phyloP scores from a whole-genome alignment of 768 basidiomycete species.

The Tricholoma saponaceum region DNA sequence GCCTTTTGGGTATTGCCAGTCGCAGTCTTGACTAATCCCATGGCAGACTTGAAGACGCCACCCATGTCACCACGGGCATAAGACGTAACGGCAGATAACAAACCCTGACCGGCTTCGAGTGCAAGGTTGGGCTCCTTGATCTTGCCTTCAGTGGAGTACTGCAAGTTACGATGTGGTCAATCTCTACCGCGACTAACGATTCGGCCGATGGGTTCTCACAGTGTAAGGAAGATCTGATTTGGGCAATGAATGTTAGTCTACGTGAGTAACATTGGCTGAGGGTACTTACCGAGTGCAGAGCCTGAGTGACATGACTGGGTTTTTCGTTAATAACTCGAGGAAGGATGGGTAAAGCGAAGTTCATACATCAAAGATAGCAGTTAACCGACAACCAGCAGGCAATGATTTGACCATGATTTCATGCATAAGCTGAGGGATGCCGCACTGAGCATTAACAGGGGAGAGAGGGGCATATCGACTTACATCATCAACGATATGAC shows the following conservation, averaged over 20 bases:
- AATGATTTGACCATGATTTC: slow-evolving; percentile 75
- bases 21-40: slow-evolving; percentile 71
- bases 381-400: slow-evolving; percentile 85
- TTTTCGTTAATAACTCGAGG: slow-evolving; percentile 1
- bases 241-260: background rate
- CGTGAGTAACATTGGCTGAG: background rate
- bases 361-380: slow-evolving; percentile 74
- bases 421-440: slow-evolving; percentile 56
- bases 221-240: slow-evolving; percentile 61
- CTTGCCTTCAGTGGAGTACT: slow-evolving; percentile 95
- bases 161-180: background rate
- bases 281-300: slow-evolving; percentile 64
- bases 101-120: slow-evolving; percentile 82
- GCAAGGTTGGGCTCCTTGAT: slow-evolving; percentile 91
- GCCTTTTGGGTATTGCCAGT: slow-evolving; percentile 65
- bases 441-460: slow-evolving; percentile 3
- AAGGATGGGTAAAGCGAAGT: background rate
- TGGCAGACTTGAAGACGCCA: slow-evolving; percentile 70
- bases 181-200: background rate
- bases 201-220: slow-evolving; percentile 29
- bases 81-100: slow-evolving; percentile 72
- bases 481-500: slow-evolving; percentile 90
- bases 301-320: slow-evolving; percentile 85
- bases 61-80: slow-evolving; percentile 79
- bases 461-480: slow-evolving; percentile 17